A percentile compares a stretch with the other conserved stretches of the same genome.
Evolutionary conservation across 2,329 filamentous ascomycete species (phyloP).

Genomic region (Elsinoe batatas): DNA sequence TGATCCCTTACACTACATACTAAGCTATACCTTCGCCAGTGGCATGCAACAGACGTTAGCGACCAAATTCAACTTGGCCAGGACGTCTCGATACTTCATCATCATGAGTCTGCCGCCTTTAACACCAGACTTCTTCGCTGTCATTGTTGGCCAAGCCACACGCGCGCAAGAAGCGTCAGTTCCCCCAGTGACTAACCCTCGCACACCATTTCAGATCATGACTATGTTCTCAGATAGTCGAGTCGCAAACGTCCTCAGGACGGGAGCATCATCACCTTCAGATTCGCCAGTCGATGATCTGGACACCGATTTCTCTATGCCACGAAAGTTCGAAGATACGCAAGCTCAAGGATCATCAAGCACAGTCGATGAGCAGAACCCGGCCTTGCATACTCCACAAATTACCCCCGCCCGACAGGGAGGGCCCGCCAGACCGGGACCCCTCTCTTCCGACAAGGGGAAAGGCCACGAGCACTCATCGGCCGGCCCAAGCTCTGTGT

Average conservation of each 20-base stretch:
- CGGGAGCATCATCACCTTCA: not conserved
- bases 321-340: too few species aligned
- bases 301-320: not conserved
- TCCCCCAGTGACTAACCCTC: slow-evolving; percentile 4
- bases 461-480: not conserved
- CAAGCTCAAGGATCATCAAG: too few species aligned
- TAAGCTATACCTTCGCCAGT: slow-evolving; percentile 31
- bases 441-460: not conserved
- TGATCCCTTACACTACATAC: slow-evolving; percentile 31
- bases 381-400: not conserved
- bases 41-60: slow-evolving; percentile 28
- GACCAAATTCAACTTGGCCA: slow-evolving; percentile 31
- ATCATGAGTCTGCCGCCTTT: slow-evolving; percentile 31
- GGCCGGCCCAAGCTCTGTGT: slow-evolving; percentile 4
- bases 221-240: slow-evolving; percentile 11
- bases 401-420: not conserved
- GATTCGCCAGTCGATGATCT: not conserved
- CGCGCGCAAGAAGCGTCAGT: slow-evolving; percentile 12
- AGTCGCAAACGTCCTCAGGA: slow-evolving; percentile 2
- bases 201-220: slow-evolving; percentile 7
- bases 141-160: slow-evolving; percentile 5
- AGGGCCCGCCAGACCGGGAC: not conserved
- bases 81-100: slow-evolving; percentile 37
- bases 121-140: slow-evolving; percentile 18
- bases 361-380: not conserved